A percentile compares a stretch with the other conserved stretches of the same genome.
These are phyloP conservation scores for Pleurotus djamor DNA, from an alignment of 768 basidiomycete species.

Conservation along the genomic window DNA sequence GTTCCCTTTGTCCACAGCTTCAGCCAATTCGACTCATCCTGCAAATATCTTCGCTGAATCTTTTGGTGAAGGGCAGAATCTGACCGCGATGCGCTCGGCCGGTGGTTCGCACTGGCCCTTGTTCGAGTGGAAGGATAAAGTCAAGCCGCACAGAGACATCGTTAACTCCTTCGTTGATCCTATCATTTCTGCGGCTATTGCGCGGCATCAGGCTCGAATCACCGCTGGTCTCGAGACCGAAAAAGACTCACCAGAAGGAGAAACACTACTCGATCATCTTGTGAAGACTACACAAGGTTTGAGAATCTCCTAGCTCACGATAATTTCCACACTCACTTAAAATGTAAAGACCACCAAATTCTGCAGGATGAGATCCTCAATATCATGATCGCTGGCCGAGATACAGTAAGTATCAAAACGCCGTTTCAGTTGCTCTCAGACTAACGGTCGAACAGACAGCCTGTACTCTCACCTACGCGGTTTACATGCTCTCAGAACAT, in stretches of 20 bases:
- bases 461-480: slow-evolving; percentile 46
- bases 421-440: background rate
- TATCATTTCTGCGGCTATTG: slow-evolving; percentile 43
- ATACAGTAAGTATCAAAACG: slow-evolving; percentile 37
- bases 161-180: slow-evolving; percentile 50
- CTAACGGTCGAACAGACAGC: slow-evolving; percentile 33
- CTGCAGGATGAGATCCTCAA: slow-evolving; percentile 52
- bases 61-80: slow-evolving; percentile 42
- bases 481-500: slow-evolving; percentile 54
- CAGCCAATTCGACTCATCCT: slow-evolving; percentile 24
- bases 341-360: slow-evolving; percentile 26
- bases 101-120: slow-evolving; percentile 45
- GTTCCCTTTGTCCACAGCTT: slow-evolving; percentile 17
- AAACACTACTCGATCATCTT: slow-evolving; percentile 46
- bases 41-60: slow-evolving; percentile 45
- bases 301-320: background rate
- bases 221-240: slow-evolving; percentile 5
- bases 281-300: slow-evolving; percentile 51
- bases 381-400: slow-evolving; percentile 55
- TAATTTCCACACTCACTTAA: slow-evolving; percentile 1
- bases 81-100: slow-evolving; percentile 30
- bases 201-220: slow-evolving; percentile 24
- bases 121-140: slow-evolving; percentile 46
- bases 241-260: slow-evolving; percentile 30
- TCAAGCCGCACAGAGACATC: slow-evolving; percentile 36